Base-by-base conservation (phyloP, 495 filamentous ascomycete species). In the Amorphotheca resinae region DNA sequence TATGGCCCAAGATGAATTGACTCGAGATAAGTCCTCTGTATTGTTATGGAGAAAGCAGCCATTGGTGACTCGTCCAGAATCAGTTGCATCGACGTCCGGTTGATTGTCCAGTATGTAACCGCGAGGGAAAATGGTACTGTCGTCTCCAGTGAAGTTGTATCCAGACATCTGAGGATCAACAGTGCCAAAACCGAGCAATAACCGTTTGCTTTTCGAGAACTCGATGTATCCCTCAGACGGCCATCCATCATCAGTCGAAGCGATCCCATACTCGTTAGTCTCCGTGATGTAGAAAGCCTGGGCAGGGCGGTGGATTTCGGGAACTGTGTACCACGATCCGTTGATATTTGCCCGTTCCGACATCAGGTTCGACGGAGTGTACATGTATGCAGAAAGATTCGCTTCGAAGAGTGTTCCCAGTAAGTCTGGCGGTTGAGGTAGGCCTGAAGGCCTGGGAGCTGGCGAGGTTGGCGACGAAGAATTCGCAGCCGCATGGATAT, bases 241-340 rank as follows among this genome's bases (percentile, higher is more conserved):
- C 78, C 78, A 82, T 9, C 78, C 77, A 53, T 80, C 70, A 9
- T 67, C 61, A 1, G 73, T 78, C 30, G 64, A 67, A n/a, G 66
- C 59, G 9, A 59, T 53, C 17, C 59, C 63, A 4, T 59, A 37
- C 18, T 54, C 26, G 30, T 57, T 56, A 18, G 50, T 40, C 21
- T 65, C 45, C 4, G 68, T 62, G 1, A 60, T 64, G 44, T 68
- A 78, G 48, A 80, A 82, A 20, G 66, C 62, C 4, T 57, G 46
- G 32, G 69, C 63, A 1, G 76, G 74, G 44, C 67, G 61, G 41
- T 65, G 64, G 7, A 42, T 33, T 30, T 57, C 49, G 0, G 59
- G 47, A 4, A 70, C 69, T 20, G 58, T 45, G 54, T 68, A 79
- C 78, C 77, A 82, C 1, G 71, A 69, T 7, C 57, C 52, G 53